Conservation (phyloP, 306 rosid genomes). For the Malus orientalis region DNA sequence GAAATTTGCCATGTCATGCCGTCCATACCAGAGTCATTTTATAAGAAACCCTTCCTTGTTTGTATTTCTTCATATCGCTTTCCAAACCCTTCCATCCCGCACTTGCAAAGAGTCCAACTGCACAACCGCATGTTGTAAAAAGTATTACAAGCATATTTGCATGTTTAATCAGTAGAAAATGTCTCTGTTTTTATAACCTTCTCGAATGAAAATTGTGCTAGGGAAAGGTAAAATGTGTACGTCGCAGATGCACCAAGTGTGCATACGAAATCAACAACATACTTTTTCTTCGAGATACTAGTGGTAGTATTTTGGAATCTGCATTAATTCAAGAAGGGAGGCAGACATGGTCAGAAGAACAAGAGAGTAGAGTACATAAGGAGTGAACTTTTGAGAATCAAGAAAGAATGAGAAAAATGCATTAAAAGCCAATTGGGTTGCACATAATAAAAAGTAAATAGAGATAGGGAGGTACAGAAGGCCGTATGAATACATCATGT, state of each 20-base stretch:
- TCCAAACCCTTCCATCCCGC: constrained; percentile 48
- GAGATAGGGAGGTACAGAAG: constrained; percentile 55
- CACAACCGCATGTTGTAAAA: constrained; percentile 33
- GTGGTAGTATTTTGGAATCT: constrained; percentile 21
- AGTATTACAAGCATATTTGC: constrained; percentile 39
- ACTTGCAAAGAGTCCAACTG: constrained; percentile 50
- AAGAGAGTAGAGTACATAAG: constrained; percentile 43
- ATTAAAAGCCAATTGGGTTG: constrained; percentile 60
- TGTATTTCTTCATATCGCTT: constrained; percentile 38
- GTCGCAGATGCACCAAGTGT: constrained; percentile 50
- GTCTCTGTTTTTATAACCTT: constrained; percentile 39
- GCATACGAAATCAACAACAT: constrained; percentile 36
- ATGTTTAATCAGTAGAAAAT: constrained; percentile 34
- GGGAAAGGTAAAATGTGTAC: constrained; percentile 40
- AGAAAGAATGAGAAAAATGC: constrained; percentile 47
- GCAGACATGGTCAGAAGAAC: constrained; percentile 48
- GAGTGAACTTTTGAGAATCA: constrained; percentile 51
- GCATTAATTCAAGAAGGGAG: constrained; percentile 39
- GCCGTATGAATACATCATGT: constrained; percentile 59
- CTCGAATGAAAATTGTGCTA: constrained; percentile 46
- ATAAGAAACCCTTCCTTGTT: constrained; percentile 43
- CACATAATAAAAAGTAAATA: constrained; percentile 49
- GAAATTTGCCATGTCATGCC: constrained; percentile 55
- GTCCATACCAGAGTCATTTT: constrained; percentile 52
- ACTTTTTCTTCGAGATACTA: constrained; percentile 13